phyloP scores from a whole-genome alignment of 2,329 filamentous ascomycete species.

The Aspergillus clavatus region DNA sequence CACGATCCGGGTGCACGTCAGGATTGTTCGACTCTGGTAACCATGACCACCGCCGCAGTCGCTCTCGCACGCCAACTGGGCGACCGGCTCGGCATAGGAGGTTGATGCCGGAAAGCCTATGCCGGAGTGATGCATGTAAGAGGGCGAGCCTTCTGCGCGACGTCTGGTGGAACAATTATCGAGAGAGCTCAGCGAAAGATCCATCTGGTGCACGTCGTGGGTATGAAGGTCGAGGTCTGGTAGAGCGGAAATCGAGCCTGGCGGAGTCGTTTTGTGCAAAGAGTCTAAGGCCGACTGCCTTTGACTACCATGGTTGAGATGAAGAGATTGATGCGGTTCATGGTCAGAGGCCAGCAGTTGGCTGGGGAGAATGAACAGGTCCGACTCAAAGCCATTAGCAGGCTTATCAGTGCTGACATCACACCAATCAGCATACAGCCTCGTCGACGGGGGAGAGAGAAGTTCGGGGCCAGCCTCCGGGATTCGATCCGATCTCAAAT shows the following conservation, averaged over 20 bases:
- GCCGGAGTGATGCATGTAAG: not conserved
- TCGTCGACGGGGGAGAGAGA: not conserved
- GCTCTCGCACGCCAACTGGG: not conserved
- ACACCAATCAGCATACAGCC: not conserved
- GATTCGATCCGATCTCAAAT: not conserved
- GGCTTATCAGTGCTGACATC: not conserved
- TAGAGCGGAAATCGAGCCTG: not conserved
- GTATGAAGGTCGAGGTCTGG: not conserved
- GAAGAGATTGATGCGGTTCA: not conserved
- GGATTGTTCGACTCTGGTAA: not conserved
- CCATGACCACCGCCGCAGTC: not conserved
- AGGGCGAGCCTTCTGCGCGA: not conserved
- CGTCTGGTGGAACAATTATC: not conserved
- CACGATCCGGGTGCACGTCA: not conserved
- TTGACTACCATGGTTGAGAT: not conserved
- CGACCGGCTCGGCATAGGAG: not conserved
- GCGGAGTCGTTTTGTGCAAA: not conserved
- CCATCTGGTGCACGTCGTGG: not conserved
- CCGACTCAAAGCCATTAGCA: not conserved
- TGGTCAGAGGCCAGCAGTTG: not conserved
- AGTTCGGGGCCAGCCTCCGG: not conserved
- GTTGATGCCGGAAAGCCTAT: not conserved
- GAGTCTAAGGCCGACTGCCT: not conserved
- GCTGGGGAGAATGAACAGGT: not conserved
- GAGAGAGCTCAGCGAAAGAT: not conserved